phyloP scores from a whole-genome alignment of 139 green algal species.

The Chlorella sp. region DNA sequence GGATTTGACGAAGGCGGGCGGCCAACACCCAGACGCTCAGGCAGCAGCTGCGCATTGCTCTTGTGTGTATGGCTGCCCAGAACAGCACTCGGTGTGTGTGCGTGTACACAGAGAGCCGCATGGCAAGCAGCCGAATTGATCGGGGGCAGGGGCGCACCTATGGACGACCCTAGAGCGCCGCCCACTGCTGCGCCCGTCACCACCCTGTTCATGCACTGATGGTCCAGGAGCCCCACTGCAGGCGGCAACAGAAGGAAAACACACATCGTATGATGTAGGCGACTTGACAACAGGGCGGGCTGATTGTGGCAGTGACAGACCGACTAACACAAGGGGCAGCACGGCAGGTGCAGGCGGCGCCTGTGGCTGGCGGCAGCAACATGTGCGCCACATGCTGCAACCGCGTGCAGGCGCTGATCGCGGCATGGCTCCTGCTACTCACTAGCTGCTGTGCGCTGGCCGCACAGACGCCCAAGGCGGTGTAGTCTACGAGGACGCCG shows the following conservation, averaged over 20 bases:
- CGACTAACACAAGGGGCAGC: not conserved
- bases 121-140: not conserved
- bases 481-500: no score
- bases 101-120: not conserved
- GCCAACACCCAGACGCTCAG: not conserved
- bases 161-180: slow-evolving; percentile 63
- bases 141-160: slow-evolving; percentile 60
- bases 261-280: not conserved
- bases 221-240: slow-evolving; percentile 60
- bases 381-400: not conserved
- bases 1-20: not conserved
- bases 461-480: no score
- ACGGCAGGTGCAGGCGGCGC: not conserved
- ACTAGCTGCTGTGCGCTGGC: not conserved
- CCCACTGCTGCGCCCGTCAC: slow-evolving; percentile 64
- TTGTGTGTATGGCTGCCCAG: not conserved
- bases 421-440: not conserved
- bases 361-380: not conserved
- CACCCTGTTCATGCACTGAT: slow-evolving; percentile 64
- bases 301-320: no score
- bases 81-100: not conserved
- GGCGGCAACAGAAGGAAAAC: not conserved
- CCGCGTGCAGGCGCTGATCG: no score
- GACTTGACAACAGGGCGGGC: not conserved
- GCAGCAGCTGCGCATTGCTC: no score